Base-by-base conservation (phyloP, 495 filamentous ascomycete species). In the Cetradonia linearis region DNA sequence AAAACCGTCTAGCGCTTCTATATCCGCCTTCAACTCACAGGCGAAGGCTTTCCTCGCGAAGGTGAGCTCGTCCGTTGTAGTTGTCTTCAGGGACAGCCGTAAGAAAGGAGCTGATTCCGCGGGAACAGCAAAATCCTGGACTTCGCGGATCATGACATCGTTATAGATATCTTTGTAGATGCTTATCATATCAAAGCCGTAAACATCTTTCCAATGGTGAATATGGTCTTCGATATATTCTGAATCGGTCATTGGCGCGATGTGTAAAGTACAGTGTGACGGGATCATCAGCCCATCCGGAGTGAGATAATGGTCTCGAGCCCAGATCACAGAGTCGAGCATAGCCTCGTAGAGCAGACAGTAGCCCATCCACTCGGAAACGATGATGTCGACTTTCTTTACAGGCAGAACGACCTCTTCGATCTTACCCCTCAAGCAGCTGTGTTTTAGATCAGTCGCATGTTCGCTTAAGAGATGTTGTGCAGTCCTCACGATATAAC, bases 291-390 rank as follows among this genome's bases (percentile, higher is more conserved):
- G 75, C 31, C 91, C 91, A 52, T 74, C 80, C 10, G 85, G 82
- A 28, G 71, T 81, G 25, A 96, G 83, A 73, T 89, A 96, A 62
- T 77, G 83, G 73, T 96, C 91, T 48, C 91, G 78, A 27, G 91
- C 91, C 62, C 86, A 90, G 53, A 96, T 76, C 36, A 96, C 91
- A 11, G 90, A 94, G 72, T 95, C 90, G 62, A 96, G 81, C 91
- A 96, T 96, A 65, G 84, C 85, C 77, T 96, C 91, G 70, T 93
- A 96, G 9, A 96, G 81, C 5, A 96, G 77, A 69, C 87, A 86
- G 70, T 96, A 96, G 5, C 91, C 91, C 91, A 96, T 96, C 91
- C 91, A 96, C 70, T 96, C 91, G 2, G 89, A 95, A 59, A 96
- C 84, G 65, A 96, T 95, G 70, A 96, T 91, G 66, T 96, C 91